phyloP scores from a whole-genome alignment of 225 moss, liverwort and hornwort species.

The Marchantia paleacea region DNA sequence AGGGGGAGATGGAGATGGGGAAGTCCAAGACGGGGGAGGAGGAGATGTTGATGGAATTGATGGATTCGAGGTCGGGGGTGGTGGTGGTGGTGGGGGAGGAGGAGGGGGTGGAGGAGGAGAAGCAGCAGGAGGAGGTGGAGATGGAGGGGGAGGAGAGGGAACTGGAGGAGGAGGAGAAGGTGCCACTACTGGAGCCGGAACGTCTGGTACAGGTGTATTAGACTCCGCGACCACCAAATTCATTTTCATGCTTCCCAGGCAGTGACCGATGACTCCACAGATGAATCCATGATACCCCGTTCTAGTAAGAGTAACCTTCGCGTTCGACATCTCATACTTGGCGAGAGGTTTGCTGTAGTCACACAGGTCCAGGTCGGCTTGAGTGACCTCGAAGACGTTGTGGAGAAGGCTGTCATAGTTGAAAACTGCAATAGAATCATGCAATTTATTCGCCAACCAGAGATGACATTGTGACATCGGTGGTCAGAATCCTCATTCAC shows the following conservation, averaged over 20 bases:
- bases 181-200: not conserved
- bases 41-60: not conserved
- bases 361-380: not conserved
- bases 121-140: not conserved
- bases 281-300: conserved; percentile 13
- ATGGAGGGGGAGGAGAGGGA: not conserved
- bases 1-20: not conserved
- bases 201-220: not conserved
- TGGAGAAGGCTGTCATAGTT: conserved; percentile 6
- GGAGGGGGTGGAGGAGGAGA: not conserved
- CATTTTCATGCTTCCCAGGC: conserved; percentile 7
- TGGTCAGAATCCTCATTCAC: too few relatives aligned
- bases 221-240: not conserved
- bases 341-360: conserved; percentile 2
- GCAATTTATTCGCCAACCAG: too few relatives aligned
- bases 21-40: not conserved
- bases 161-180: conserved; percentile 8
- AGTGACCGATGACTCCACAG: conserved; percentile 8
- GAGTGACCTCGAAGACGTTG: conserved; percentile 15
- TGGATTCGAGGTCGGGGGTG: not conserved
- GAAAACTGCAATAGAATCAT: conserved; percentile 13
- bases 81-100: not conserved
- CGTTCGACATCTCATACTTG: conserved; percentile 9
- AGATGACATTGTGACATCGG: too few relatives aligned
- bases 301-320: not conserved